Base-by-base conservation (phyloP, 176 grass and related monocot species). In the Carex pumila region DNA sequence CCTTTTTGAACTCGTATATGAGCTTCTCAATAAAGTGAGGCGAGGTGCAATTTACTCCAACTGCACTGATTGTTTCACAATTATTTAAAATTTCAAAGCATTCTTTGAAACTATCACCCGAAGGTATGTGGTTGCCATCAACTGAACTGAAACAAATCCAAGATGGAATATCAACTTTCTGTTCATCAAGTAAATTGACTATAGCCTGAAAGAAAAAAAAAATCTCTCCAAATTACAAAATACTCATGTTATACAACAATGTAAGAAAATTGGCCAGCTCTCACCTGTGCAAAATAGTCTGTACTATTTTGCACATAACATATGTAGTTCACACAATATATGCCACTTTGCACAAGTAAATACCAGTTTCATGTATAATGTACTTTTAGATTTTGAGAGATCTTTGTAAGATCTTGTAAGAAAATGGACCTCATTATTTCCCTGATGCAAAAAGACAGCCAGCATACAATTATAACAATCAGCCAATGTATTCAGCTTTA, bases 141-240 rank as follows among this genome's bases (percentile, higher is more conserved):
- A 91, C 84, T 0, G 91, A 96, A 72, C 91, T 93, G 89, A 96
- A 96, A 86, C 91, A 91, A 73, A 96, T 91, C 94, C 94, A 96
- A 58, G 91, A 96, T 25, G 94, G 94, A 8, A 93, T 83, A 72
- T 93, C 85, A 66, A 95, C 77, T 29, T 89, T 87, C 85, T 92
- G 91, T 64, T 96, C 91, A 57, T 96, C 85, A 43, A 96, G 89
- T 41, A 96, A 91, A 81, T 90, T 85, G 36, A 84, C 80, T 56
- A 96, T 67, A 86, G 91, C 94, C 94, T 96, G 21, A 21, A 88
- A 31, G 45, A 49, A 49, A 49, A 21, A 25, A 41, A 71, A 12
- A 18, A 57, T 17, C 10, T 22, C 61, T 12, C 47, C 36, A 53
- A 17, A 1, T 79, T 65, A 65, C 45, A 17, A 56, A 36, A n/a